Evolutionary conservation across 2,329 filamentous ascomycete species (phyloP).

Genomic region (Epichloe sylvatica): DNA sequence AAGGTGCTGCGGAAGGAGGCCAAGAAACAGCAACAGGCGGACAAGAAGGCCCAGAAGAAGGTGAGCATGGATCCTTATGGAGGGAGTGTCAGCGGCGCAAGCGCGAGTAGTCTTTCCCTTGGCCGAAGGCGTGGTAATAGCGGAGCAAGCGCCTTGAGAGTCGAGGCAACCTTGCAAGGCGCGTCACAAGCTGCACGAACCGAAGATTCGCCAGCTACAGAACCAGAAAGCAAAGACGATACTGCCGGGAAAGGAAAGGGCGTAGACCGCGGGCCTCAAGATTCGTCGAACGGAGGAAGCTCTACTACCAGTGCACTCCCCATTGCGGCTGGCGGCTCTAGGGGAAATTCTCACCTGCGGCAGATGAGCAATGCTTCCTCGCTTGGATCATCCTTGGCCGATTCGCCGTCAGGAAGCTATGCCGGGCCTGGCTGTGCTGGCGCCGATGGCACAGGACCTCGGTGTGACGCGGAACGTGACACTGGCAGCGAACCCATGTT

Average conservation of each 20-base stretch:
- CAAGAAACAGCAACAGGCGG: constrained; percentile 74
- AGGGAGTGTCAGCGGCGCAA: constrained; percentile 28
- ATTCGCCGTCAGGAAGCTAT: constrained; percentile 46
- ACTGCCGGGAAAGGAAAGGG: constrained; percentile 51
- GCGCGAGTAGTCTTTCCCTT: constrained; percentile 50
- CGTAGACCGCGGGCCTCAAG: constrained; percentile 39
- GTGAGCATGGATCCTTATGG: constrained; percentile 24
- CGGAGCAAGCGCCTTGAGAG: constrained; percentile 42
- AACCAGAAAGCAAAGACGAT: constrained; percentile 18
- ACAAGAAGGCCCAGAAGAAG: constrained; percentile 64
- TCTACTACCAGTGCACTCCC: constrained; percentile 27
- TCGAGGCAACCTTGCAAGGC: constrained; percentile 38
- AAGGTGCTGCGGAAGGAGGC: constrained; percentile 50
- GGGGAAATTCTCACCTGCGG: constrained; percentile 57
- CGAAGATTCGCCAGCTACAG: constrained; percentile 11
- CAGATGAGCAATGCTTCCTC: constrained; percentile 83
- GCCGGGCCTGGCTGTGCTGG: constrained; percentile 20
- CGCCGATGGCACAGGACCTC: constrained; percentile 27
- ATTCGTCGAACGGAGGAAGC: constrained; percentile 14
- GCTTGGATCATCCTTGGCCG: constrained; percentile 59
- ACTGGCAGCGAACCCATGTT: constrained; percentile 62
- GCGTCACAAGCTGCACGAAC: constrained; percentile 20
- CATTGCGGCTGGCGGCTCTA: constrained; percentile 36
- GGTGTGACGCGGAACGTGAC: constrained; percentile 36
- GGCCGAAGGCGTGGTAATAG: constrained; percentile 47